Percentiles rank a stretch among this genome's conserved stretches.
Evolutionary conservation across 768 basidiomycete genomes (phyloP).

Genomic region (Podaxis pistillaris): DNA sequence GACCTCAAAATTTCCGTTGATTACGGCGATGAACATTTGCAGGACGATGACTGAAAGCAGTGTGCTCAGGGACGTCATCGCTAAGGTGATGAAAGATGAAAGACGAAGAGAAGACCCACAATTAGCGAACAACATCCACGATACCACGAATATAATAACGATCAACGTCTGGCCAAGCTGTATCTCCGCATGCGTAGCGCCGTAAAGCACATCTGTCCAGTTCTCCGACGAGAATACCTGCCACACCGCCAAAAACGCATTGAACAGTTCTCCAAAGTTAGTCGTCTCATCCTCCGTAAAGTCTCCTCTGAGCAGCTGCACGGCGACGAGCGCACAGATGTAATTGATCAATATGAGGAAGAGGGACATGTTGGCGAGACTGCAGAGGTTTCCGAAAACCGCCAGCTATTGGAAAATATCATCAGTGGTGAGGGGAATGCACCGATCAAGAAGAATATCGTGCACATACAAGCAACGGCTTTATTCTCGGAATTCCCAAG

Average conservation of each 20-base stretch:
- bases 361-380: constrained; percentile 86
- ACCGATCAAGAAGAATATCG: neutral
- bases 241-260: constrained; percentile 84
- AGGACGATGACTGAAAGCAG: constrained; percentile 65
- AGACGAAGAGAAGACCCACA: constrained; percentile 50
- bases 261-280: constrained; percentile 82
- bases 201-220: constrained; percentile 81
- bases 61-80: neutral
- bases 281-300: constrained; percentile 49
- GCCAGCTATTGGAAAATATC: constrained; percentile 50
- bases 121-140: constrained; percentile 91
- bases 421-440: neutral
- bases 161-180: constrained; percentile 67
- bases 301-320: constrained; percentile 88
- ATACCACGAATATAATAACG: constrained; percentile 67
- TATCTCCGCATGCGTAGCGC: constrained; percentile 57
- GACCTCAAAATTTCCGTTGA: constrained; percentile 93
- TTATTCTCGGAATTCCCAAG: constrained; percentile 87
- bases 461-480: constrained; percentile 65
- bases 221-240: constrained; percentile 92
- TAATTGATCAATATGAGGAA: constrained; percentile 89
- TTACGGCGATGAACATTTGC: constrained; percentile 97
- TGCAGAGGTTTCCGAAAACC: constrained; percentile 91
- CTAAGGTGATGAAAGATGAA: neutral
- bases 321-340: constrained; percentile 76